Evolutionary conservation across 129 eudicot species (phyloP), one percentile per base, ranked within the genome.

Genomic region (Pittosporum tobira): DNA sequence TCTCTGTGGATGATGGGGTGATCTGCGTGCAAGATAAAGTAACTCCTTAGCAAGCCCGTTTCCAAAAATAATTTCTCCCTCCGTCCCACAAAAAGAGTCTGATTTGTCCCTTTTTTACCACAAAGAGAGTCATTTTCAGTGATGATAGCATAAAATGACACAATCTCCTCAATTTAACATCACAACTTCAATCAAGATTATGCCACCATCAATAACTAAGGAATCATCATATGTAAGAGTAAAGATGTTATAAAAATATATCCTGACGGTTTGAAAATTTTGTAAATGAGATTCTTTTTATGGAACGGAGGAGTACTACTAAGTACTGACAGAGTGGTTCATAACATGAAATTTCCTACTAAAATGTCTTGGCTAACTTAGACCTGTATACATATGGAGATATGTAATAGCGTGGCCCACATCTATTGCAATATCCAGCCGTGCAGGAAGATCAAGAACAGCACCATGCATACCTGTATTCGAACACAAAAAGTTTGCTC

Each of bases 361-460:
- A 18, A 61, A 29, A n/a, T 30, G 23, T 34, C 8, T 15, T n/a
- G 34, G 28, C 14, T 21, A 7, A 38, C 52, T 52, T 49, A 42
- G 19, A 88, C 99, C 99, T 76, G 96, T 76, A 54, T 91, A 91
- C 73, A 74, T 79, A 75, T 91, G 99, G 38, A 91, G 85, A 73
- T 91, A 91, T 10, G 99, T 91, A 65, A 91, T 57, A 2, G 96
- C 99, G 48, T 91, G 99, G 6, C 94, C 99, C 50, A 91, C 96
- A 30, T 91, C 99, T 45, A 87, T 83, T 9, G 90, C 91, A 51
- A 91, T 71, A 57, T 91, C 94, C 19, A 91, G 55, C 63, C 99
- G 79, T 16, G 85, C 70, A 65, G 85, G 75, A 38, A 91, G 70
- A 68, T 86, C 90, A 57, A 91, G 95, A 70, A 68, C 66, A 40